Percentiles rank a stretch among this genome's conserved stretches.
phyloP scores from a whole-genome alignment of 176 grass and related monocot genomes.

The Carex myosuroides region DNA sequence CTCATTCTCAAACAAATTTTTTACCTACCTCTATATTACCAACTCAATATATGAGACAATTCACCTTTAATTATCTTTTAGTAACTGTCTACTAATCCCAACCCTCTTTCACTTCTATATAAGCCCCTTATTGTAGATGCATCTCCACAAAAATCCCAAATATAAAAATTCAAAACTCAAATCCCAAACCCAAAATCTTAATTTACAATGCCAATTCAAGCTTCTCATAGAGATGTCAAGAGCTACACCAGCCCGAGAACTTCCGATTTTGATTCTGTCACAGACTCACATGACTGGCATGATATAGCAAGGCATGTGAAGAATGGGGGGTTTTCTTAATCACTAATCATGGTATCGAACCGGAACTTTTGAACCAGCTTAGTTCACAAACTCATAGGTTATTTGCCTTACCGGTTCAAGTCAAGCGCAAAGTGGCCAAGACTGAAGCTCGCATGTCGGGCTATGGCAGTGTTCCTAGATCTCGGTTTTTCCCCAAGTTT shows the following conservation, averaged over 20 bases:
- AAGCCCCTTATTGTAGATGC: constrained; percentile 1
- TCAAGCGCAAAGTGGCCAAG: constrained; percentile 39
- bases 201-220: constrained; percentile 26
- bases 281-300: constrained; percentile 47
- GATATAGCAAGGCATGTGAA: constrained; percentile 32
- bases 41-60: neutral
- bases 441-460: neutral
- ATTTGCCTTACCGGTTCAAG: constrained; percentile 31
- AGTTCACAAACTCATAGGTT: constrained; percentile 32
- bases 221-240: neutral
- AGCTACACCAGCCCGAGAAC: constrained; percentile 1
- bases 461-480: constrained; percentile 37
- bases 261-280: constrained; percentile 22
- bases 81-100: neutral
- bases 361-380: neutral
- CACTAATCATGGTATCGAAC: constrained; percentile 34
- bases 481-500: constrained; percentile 32
- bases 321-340: constrained; percentile 63
- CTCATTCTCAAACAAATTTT: neutral
- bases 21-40: neutral
- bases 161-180: neutral
- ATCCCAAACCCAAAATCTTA: constrained; percentile 15
- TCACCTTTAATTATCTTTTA: neutral
- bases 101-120: constrained; percentile 1
- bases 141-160: constrained; percentile 1